A percentile compares a stretch with the other conserved stretches of the same genome.
These are phyloP conservation scores for Cercospora sp. DNA, from an alignment of 2,329 filamentous ascomycete genomes.

Conservation along the genomic window DNA sequence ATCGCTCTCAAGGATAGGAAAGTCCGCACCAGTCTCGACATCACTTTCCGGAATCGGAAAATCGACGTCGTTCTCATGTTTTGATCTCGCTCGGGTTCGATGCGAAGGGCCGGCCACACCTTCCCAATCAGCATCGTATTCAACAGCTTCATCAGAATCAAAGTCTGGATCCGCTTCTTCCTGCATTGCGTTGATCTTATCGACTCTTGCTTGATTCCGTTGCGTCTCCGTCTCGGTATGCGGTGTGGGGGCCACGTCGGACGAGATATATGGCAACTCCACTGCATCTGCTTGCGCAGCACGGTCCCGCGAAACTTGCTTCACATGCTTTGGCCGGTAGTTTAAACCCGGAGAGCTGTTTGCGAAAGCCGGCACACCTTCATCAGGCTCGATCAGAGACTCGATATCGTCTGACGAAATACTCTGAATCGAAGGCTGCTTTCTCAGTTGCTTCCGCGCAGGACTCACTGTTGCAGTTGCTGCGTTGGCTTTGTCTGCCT, in stretches of 20 bases:
- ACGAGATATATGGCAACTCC: not conserved
- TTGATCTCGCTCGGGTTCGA: conserved; percentile 3
- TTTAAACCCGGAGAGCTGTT: not conserved
- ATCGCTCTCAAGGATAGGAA: not conserved
- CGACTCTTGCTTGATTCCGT: not conserved
- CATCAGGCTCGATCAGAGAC: not conserved
- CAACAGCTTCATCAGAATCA: not conserved
- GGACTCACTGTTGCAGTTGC: not conserved
- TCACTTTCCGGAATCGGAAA: not conserved
- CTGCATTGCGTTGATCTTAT: conserved; percentile 9
- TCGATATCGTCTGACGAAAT: conserved; percentile 3
- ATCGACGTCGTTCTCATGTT: not conserved
- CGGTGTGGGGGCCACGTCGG: not conserved
- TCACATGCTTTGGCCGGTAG: not conserved
- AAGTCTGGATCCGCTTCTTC: conserved; percentile 8
- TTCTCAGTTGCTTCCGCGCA: not conserved
- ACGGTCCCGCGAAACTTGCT: not conserved
- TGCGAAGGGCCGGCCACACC: not conserved
- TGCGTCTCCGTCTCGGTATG: not conserved
- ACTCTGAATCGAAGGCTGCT: not conserved
- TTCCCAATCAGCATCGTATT: not conserved
- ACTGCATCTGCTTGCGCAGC: not conserved
- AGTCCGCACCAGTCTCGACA: not conserved
- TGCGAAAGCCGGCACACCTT: not conserved
- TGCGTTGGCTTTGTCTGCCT: not conserved